Percentiles rank a stretch among this genome's conserved stretches.
phyloP scores from a whole-genome alignment of 2,329 filamentous ascomycete genomes.

The Amylocarpus encephaloides region DNA sequence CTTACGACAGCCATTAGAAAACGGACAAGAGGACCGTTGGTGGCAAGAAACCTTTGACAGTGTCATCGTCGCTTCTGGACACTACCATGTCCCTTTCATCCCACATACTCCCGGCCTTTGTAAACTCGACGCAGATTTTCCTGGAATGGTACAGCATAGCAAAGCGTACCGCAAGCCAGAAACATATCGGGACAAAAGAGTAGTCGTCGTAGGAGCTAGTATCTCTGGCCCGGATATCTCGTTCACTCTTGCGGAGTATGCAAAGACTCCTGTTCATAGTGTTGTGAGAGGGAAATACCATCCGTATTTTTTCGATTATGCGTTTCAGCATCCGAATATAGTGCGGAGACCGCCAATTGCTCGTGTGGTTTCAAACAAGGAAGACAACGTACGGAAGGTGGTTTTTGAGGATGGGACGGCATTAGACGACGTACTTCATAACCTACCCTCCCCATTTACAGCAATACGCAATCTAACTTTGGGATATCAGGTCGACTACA shows the following conservation, averaged over 20 bases:
- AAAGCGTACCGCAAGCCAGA: slow-evolving; percentile 65
- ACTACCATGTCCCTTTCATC: slow-evolving; percentile 59
- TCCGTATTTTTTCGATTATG: slow-evolving; percentile 50
- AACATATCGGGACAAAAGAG: slow-evolving; percentile 45
- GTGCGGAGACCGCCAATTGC: slow-evolving; percentile 42
- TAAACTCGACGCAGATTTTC: slow-evolving; percentile 44
- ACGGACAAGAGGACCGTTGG: slow-evolving; percentile 45
- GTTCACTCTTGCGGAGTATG: slow-evolving; percentile 43
- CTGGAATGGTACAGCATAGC: slow-evolving; percentile 55
- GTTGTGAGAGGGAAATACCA: slow-evolving; percentile 5
- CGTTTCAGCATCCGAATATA: slow-evolving; percentile 54
- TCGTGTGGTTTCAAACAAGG: slow-evolving; percentile 33
- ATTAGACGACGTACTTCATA: slow-evolving; percentile 39
- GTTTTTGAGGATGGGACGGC: slow-evolving; percentile 50
- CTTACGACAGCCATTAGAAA: slow-evolving; percentile 39
- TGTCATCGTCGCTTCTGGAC: slow-evolving; percentile 59
- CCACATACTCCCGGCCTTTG: slow-evolving; percentile 53
- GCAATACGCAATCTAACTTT: no score
- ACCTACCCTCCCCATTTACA: no score
- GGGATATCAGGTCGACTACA: slow-evolving; percentile 38
- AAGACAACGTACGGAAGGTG: slow-evolving; percentile 37
- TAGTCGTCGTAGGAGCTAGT: slow-evolving; percentile 57
- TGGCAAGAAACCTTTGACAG: slow-evolving; percentile 60
- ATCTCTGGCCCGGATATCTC: slow-evolving; percentile 59
- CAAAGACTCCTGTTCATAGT: slow-evolving; percentile 28